These are phyloP conservation scores for Fraxinus dipetala DNA, from an alignment of 305 asterid species.

Conservation along the genomic window DNA sequence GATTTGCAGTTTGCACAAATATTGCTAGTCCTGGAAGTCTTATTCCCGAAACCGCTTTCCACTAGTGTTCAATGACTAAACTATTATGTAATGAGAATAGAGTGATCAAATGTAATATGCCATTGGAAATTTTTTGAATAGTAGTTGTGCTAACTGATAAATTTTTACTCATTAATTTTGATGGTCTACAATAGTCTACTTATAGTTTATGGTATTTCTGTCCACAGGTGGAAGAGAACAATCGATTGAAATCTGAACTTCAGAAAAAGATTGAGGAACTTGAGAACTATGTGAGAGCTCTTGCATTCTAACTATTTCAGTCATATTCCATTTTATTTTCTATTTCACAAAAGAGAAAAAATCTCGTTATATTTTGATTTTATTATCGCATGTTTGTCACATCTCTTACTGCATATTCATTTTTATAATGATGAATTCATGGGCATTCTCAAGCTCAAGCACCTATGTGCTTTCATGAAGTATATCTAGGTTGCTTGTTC, in stretches of 20 bases:
- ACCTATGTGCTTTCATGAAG: background rate
- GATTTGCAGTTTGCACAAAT: background rate
- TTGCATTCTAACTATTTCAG: slow-evolving; percentile 8
- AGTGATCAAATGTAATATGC: background rate
- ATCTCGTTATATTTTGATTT: background rate
- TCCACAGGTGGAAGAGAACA: slow-evolving; percentile 86
- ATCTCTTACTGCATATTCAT: background rate
- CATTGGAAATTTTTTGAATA: background rate
- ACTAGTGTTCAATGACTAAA: background rate
- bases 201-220: slow-evolving; percentile 18
- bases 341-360: background rate
- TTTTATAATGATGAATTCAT: background rate
- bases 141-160: slow-evolving; percentile 1
- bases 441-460: background rate
- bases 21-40: background rate
- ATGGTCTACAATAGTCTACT: slow-evolving; percentile 8
- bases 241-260: slow-evolving; percentile 78
- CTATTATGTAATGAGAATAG: background rate
- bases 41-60: background rate
- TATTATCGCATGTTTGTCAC: background rate
- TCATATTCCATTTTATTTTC: background rate
- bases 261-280: slow-evolving; percentile 67
- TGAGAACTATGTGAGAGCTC: slow-evolving; percentile 63
- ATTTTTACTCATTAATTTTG: slow-evolving; percentile 16
- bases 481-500: background rate